Percentiles rank a stretch among this genome's conserved stretches.
Evolutionary conservation across 1,284 basidiomycete species (phyloP).

Genomic region (Phellopilus nigrolimitatus): DNA sequence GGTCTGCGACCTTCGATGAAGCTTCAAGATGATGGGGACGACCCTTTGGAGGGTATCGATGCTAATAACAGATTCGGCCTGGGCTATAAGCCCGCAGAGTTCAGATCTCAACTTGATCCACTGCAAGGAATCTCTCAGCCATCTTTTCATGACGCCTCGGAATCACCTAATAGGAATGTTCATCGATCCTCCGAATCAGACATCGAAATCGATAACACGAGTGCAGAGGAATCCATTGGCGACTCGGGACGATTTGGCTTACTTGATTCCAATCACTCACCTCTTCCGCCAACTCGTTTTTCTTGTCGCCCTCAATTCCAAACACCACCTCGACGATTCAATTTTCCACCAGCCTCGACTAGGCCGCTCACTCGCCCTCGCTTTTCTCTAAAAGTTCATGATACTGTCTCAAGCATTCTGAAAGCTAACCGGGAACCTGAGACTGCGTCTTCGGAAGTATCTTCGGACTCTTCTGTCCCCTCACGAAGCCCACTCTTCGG

Average conservation of each 20-base stretch:
- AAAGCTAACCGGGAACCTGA: not conserved
- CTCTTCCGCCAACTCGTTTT: not conserved
- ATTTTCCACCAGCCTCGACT: not conserved
- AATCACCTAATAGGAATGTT: not conserved
- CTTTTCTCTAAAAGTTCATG: not conserved
- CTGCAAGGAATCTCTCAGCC: not conserved
- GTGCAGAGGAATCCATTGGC: not conserved
- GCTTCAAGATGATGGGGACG: not conserved
- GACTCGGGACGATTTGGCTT: not conserved
- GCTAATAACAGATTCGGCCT: constrained; percentile 15
- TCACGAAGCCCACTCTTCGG: not conserved
- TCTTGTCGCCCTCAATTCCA: not conserved
- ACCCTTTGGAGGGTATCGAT: not conserved
- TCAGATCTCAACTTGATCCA: not conserved
- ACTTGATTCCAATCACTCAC: not conserved
- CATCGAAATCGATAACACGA: not conserved
- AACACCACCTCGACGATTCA: not conserved
- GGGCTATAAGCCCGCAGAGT: constrained; percentile 8
- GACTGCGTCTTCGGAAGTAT: not conserved
- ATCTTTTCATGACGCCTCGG: not conserved
- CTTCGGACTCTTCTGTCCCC: not conserved
- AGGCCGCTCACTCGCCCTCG: not conserved
- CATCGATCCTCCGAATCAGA: not conserved
- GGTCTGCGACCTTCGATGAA: constrained; percentile 17
- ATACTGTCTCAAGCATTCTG: not conserved